These are phyloP conservation scores for Thalassiosira mediterranea DNA, from an alignment of 352 stramenopile genomes.

Conservation along the genomic window DNA sequence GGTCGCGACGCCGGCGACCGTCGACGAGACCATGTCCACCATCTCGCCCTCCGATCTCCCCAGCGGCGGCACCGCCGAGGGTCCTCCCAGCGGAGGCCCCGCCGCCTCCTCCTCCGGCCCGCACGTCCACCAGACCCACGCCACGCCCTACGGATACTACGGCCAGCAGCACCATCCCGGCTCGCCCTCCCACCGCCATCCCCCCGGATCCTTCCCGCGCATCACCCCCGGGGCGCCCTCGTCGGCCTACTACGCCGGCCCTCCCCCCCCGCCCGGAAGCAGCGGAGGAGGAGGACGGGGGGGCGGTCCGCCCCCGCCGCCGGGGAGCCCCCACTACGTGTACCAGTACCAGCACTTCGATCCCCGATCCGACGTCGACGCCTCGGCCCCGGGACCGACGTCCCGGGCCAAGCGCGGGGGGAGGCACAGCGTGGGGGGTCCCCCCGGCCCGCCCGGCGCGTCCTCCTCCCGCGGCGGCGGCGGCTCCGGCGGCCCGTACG, in stretches of 20 bases:
- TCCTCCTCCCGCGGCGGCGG: neutral
- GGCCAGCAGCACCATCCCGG: no score
- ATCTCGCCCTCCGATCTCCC: neutral
- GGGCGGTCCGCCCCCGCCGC: neutral
- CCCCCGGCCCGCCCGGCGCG: no score
- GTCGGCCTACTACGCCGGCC: neutral
- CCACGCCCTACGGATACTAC: neutral
- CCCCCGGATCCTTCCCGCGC: neutral
- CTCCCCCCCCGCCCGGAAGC: no score
- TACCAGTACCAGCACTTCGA: neutral
- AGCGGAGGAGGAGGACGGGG: neutral
- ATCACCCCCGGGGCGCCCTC: neutral
- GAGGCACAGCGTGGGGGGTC: neutral
- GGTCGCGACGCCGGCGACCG: neutral
- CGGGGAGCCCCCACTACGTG: neutral
- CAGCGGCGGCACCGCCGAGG: no score
- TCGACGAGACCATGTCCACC: conserved; percentile 1
- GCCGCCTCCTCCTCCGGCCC: no score
- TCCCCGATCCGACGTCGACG: conserved; percentile 1
- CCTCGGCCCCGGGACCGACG: no score
- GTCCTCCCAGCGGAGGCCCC: no score
- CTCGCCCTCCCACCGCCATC: neutral
- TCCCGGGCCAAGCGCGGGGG: neutral
- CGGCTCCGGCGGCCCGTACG: no score
- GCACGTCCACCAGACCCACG: neutral